phyloP scores from a whole-genome alignment of 2,329 filamentous ascomycete genomes.

The Stagonosporopsis rhizophila region DNA sequence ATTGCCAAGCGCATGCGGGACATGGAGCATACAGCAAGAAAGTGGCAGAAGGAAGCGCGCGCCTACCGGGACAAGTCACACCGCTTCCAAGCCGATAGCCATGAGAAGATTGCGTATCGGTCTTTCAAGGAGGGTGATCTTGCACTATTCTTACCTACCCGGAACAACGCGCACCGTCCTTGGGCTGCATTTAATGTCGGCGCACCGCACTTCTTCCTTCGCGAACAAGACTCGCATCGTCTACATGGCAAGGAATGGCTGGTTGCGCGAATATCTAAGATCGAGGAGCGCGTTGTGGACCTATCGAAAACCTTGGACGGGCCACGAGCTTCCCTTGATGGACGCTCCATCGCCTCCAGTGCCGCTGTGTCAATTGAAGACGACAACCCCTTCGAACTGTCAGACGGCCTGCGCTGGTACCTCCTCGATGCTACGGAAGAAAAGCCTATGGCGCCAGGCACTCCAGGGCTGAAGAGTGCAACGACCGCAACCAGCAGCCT shows the following conservation, averaged over 20 bases:
- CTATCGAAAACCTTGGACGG: constrained; percentile 77
- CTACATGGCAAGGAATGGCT: constrained; percentile 90
- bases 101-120: constrained; percentile 94
- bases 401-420: constrained; percentile 95
- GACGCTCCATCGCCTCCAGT: constrained; percentile 60
- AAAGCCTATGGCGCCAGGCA: constrained; percentile 86
- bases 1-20: constrained; percentile 91
- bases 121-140: constrained; percentile 97
- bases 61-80: constrained; percentile 88
- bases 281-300: constrained; percentile 93
- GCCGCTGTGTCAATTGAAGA: constrained; percentile 70
- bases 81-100: constrained; percentile 78
- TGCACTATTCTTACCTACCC: constrained; percentile 89
- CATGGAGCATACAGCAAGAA: constrained; percentile 89
- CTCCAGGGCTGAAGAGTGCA: constrained; percentile 82
- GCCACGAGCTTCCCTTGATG: constrained; percentile 53
- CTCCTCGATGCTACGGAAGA: constrained; percentile 93
- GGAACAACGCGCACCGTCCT: constrained; percentile 91
- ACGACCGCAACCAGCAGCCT: constrained; percentile 88
- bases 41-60: constrained; percentile 88
- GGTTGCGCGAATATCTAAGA: constrained; percentile 88
- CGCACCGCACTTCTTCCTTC: constrained; percentile 94
- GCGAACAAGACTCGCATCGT: constrained; percentile 88
- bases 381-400: constrained; percentile 96
- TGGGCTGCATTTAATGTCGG: constrained; percentile 99